Base-by-base conservation (phyloP, 768 basidiomycete genomes). In the Hortiboletus flavorubellus region DNA sequence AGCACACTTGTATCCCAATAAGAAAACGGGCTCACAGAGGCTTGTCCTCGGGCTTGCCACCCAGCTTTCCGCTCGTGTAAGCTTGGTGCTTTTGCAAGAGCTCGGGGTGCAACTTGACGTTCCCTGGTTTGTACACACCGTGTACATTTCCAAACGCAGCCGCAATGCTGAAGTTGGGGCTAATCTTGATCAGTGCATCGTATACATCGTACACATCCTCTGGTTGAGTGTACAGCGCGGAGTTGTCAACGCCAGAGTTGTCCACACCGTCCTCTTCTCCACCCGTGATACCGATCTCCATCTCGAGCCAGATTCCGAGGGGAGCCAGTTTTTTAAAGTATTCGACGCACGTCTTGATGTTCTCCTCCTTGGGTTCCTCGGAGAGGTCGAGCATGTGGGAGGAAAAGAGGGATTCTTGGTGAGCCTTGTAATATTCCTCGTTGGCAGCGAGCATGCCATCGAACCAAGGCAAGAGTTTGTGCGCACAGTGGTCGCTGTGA, bases 221-320 rank as follows among this genome's bases (percentile, higher is more conserved):
- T 38, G 97, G 95, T 73, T 99, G 97, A 29, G 97, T 99, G 82
- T 99, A 99, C 67, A 98, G 79, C 56, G 83, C 82, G 44, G 86
- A 78, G 76, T 98, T 99, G 78, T 99, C 97, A 59, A 93, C 93
- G 40, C 79, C 85, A 44, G 93, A 88, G 82, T 99, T 99, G 77
- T 99, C 96, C 46, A 99, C 97, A 70, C 97, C 96, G 68, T 98
- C 97, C 73, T 99, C 97, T 74, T 99, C 97, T 65, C 97, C 97
- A 68, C 97, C 97, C 48, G 97, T 99, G 75, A 99, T 98, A 68
- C 97, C 97, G 72, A 99, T 99, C 76, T 99, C 97, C 97, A 99
- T 99, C 83, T 99, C 97, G 72, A 99, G 92, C 93, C 93, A 99
- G 58, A 92, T 76, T 49, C 91, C 89, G 68, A 98, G 73, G 58